Evolutionary conservation across 1,284 basidiomycete genomes (phyloP), one percentile per base, ranked within the genome.

Genomic region (Sporisorium sorghi): DNA sequence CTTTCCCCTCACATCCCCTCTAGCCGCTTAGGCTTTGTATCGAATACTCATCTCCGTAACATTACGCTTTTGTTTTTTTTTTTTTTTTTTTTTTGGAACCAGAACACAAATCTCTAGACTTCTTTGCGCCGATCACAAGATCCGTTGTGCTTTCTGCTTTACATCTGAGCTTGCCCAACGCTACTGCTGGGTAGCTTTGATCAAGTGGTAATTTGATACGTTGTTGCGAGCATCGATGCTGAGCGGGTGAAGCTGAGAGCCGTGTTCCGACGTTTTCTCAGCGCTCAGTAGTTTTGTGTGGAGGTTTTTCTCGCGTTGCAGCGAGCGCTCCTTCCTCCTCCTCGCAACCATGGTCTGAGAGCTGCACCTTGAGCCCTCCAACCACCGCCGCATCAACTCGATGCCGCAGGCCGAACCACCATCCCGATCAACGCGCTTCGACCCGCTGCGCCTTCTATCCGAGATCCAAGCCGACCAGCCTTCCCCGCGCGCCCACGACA

Each of bases 391-490:
- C 30, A 28, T 46, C 44, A 28, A 28, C 58, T 30, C 28, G 17
- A 52, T 35, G n/a, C 44, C 23, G 26, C 19, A 24, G 21, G 6
- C 39, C 12, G 42, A n/a, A 3, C 11, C 52, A n/a, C 19, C 49
- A 3, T 49, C 55, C 9, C 58, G 14, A 30, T 7, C 54, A 19
- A 23, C 46, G 14, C 32, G 48, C 3, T 70, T 70, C 30, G 60
- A 70, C 23, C 48, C 60, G 12, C 43, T 56, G 1, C 28, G n/a
- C 5, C 40, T 70, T 5, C 67, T 70, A 2, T 56, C 57, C 32
- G 67, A 70, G 67, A 70, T 63, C 17, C 56, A 59, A 26, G 24
- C 21, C 39, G 56, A 58, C 10, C 57, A 23, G 14, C 6, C 43
- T 26, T 19, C 3, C 7, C 39, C 23, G 5, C 44, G 3, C 14